Conservation (phyloP, 179 eudicot species). For the Vitellaria paradoxa region DNA sequence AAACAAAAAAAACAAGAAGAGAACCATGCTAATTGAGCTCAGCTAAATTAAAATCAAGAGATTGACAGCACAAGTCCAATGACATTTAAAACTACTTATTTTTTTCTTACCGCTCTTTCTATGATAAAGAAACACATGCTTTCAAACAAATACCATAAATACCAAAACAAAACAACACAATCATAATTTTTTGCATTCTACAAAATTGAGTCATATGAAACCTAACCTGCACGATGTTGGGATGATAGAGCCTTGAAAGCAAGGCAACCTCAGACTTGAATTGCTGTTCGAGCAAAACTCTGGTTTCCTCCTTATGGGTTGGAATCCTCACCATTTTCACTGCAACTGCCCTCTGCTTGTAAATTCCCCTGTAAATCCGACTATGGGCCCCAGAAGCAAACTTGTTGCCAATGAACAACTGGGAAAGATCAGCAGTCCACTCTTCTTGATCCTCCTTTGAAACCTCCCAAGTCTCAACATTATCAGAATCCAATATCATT, state of each 20-base stretch:
- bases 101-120: too few species aligned
- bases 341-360: constrained; percentile 97
- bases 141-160: background rate
- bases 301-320: constrained; percentile 73
- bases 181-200: background rate
- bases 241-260: constrained; percentile 88
- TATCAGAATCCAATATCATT: constrained; percentile 92
- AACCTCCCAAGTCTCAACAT: constrained; percentile 79
- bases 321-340: constrained; percentile 97
- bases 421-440: constrained; percentile 98
- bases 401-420: constrained; percentile 88
- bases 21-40: background rate
- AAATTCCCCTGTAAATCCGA: constrained; percentile 89
- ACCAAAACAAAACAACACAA: background rate
- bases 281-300: constrained; percentile 75
- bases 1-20: background rate
- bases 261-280: constrained; percentile 84
- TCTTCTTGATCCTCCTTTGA: constrained; percentile 71
- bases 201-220: background rate
- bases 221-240: constrained; percentile 83
- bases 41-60: background rate
- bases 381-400: constrained; percentile 99
- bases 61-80: background rate
- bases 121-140: background rate
- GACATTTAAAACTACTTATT: background rate